Conservation (phyloP, 306 rosid species). For the Castanea sativa region DNA sequence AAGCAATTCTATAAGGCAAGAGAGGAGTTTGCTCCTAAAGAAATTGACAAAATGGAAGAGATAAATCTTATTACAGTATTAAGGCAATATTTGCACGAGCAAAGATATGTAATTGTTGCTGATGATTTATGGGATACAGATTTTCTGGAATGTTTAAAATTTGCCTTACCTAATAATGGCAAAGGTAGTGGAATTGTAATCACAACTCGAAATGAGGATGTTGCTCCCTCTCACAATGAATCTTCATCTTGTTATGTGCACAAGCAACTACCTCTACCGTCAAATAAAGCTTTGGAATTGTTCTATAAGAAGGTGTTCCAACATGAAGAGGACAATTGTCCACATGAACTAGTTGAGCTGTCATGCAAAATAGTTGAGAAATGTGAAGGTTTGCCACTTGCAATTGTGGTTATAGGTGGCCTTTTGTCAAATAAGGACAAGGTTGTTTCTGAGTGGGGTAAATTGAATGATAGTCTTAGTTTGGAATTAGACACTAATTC, state of each 20-base stretch:
- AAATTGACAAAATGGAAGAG: background rate
- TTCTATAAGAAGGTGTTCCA: too few species aligned
- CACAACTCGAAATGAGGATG: background rate
- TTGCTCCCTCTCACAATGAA: too few species aligned
- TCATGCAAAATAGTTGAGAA: too few species aligned
- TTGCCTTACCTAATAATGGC: background rate
- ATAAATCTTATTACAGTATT: background rate
- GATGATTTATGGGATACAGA: background rate
- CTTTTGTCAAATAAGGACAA: too few species aligned
- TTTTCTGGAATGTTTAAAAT: background rate
- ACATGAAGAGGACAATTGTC: rapidly evolving
- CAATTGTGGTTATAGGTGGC: too few species aligned
- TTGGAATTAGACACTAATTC: too few species aligned
- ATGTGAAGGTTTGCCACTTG: too few species aligned
- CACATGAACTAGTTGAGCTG: too few species aligned
- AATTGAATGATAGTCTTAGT: too few species aligned
- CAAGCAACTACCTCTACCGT: rapidly evolving
- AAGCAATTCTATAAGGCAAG: background rate
- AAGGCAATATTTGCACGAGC: background rate
- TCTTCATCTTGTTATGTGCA: too few species aligned
- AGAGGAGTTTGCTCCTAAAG: too few species aligned
- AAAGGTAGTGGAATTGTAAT: background rate
- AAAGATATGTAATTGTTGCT: background rate
- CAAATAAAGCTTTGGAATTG: rapidly evolving
- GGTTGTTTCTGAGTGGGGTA: too few species aligned